Evolutionary conservation across 768 basidiomycete genomes (phyloP).

Genomic region (Pisolithus sp.): DNA sequence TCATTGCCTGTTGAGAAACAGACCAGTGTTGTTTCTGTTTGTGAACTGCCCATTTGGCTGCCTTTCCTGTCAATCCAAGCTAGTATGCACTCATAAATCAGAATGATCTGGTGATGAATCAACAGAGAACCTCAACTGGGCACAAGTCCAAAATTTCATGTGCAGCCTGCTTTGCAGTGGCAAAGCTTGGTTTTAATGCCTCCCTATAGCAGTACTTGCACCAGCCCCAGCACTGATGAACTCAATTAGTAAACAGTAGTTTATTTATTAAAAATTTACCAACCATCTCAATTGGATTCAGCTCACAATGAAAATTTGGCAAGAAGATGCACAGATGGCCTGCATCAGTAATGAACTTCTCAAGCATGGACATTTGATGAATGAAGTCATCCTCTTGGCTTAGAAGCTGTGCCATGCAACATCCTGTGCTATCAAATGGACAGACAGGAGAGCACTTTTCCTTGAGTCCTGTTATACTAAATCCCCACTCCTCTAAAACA

Average conservation of each 20-base stretch:
- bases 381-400: constrained; percentile 25
- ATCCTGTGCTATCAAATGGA: constrained; percentile 12
- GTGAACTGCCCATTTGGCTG: constrained; percentile 31
- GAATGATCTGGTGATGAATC: constrained; percentile 16
- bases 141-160: not conserved
- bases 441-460: constrained; percentile 30
- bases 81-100: constrained; percentile 33
- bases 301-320: constrained; percentile 33
- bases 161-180: not conserved
- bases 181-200: not conserved
- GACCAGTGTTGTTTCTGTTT: constrained; percentile 17
- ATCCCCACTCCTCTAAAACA: constrained; percentile 30
- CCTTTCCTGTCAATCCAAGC: constrained; percentile 29
- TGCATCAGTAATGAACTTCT: constrained; percentile 11
- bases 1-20: constrained; percentile 27
- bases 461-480: constrained; percentile 25
- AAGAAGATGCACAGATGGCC: constrained; percentile 28
- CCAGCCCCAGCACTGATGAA: not conserved
- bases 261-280: too few relatives aligned
- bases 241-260: too few relatives aligned
- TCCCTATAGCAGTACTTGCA: not conserved
- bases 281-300: constrained; percentile 23
- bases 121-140: not conserved
- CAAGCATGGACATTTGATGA: constrained; percentile 19
- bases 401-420: constrained; percentile 23